phyloP scores from a whole-genome alignment of 495 filamentous ascomycete genomes.

The Hypoxylon lienhwacheense region DNA sequence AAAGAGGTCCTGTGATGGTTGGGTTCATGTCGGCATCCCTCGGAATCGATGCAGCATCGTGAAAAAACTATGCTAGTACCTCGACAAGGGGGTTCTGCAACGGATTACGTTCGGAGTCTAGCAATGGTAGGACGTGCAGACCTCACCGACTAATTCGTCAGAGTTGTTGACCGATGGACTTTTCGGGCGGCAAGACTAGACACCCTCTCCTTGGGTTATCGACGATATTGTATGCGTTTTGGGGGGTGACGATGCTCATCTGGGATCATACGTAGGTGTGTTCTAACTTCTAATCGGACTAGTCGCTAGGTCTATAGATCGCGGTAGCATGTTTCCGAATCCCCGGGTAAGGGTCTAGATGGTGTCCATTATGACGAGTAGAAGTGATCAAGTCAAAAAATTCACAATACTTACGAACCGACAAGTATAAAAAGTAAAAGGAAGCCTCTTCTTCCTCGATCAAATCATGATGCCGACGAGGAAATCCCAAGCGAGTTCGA shows the following conservation, averaged over 20 bases:
- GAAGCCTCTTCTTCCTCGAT: background rate
- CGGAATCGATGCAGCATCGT: slow-evolving; percentile 8
- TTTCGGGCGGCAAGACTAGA: background rate
- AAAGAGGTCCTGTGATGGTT: background rate
- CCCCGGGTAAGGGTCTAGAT: background rate
- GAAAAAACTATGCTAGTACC: background rate
- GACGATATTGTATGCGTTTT: background rate
- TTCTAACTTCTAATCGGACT: background rate
- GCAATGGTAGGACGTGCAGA: background rate
- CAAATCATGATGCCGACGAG: slow-evolving; percentile 3
- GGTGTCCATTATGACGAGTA: background rate
- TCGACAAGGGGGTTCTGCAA: background rate
- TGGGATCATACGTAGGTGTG: background rate
- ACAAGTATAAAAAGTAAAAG: slow-evolving; percentile 19
- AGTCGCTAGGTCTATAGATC: background rate
- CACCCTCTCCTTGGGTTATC: slow-evolving; percentile 1
- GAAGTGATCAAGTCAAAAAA: too few species aligned
- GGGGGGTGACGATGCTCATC: background rate
- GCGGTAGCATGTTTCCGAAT: slow-evolving; percentile 8
- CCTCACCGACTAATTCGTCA: slow-evolving; percentile 17
- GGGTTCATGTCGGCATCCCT: slow-evolving; percentile 7
- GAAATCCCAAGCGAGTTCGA: slow-evolving; percentile 4
- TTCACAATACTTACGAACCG: too few species aligned
- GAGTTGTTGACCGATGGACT: slow-evolving; percentile 6
- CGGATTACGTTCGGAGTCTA: slow-evolving; percentile 19